Evolutionary conservation across 2,329 filamentous ascomycete species (phyloP).

Genomic region (Blumeria hordei): DNA sequence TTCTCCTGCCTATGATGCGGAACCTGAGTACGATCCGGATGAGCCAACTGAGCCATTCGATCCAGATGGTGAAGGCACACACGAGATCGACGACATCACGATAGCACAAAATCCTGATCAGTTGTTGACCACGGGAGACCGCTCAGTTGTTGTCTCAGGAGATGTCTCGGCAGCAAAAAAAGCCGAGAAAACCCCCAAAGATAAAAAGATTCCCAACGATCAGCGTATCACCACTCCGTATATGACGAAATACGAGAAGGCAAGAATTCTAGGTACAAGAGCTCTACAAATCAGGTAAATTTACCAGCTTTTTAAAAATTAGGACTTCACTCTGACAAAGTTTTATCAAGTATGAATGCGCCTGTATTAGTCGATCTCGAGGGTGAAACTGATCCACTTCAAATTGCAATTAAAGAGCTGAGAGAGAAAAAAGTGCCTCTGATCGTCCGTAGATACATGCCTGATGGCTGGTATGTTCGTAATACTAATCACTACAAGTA

Average conservation of each 20-base stretch:
- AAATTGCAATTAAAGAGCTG: conserved; percentile 94
- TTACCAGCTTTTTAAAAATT: background rate
- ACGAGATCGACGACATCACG: conserved; percentile 25
- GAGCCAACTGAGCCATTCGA: conserved; percentile 30
- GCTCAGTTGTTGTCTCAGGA: conserved; percentile 29
- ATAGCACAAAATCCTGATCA: conserved; percentile 31
- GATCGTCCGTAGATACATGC: conserved; percentile 83
- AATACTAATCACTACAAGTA: background rate
- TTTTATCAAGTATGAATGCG: conserved; percentile 67
- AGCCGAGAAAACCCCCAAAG: conserved; percentile 32
- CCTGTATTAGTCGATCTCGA: conserved; percentile 90
- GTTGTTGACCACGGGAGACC: conserved; percentile 14
- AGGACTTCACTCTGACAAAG: background rate
- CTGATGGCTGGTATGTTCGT: conserved; percentile 67
- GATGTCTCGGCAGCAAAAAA: conserved; percentile 34
- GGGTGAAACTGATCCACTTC: conserved; percentile 88
- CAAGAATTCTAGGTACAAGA: conserved; percentile 75
- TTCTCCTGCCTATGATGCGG: conserved; percentile 28
- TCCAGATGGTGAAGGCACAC: conserved; percentile 25
- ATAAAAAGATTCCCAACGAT: conserved; percentile 79
- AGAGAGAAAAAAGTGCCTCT: conserved; percentile 96
- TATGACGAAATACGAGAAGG: conserved; percentile 98
- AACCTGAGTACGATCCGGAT: conserved; percentile 31
- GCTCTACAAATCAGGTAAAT: conserved; percentile 83
- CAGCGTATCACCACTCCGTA: conserved; percentile 85